These are phyloP conservation scores for Kockovaella imperatae DNA, from an alignment of 768 basidiomycete genomes.

Conservation along the genomic window DNA sequence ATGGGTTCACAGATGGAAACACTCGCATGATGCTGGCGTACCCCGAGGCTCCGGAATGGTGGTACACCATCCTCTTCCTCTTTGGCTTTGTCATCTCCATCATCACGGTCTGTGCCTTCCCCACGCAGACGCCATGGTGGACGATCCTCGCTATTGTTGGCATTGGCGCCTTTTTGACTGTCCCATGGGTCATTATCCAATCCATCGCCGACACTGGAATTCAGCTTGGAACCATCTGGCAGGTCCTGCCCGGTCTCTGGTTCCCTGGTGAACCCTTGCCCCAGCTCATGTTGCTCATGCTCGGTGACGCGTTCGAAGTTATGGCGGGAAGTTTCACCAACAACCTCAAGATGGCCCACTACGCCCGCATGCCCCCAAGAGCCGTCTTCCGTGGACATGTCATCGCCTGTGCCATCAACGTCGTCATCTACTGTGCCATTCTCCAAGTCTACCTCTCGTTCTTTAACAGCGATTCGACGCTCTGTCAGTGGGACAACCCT, in stretches of 20 bases:
- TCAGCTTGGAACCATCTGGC: neutral
- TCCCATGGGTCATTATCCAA: neutral
- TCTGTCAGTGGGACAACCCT: neutral
- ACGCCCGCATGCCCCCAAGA: neutral
- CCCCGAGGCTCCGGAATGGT: too few species aligned
- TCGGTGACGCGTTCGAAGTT: neutral
- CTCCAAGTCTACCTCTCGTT: neutral
- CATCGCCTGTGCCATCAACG: neutral
- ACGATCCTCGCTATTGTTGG: neutral
- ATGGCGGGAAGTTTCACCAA: neutral
- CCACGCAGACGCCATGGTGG: slow-evolving; percentile 1
- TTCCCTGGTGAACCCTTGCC: neutral
- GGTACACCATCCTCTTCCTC: neutral
- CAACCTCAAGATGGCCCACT: neutral
- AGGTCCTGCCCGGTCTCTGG: neutral
- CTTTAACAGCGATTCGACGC: neutral
- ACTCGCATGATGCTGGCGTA: neutral
- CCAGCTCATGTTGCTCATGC: neutral
- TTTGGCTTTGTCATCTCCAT: slow-evolving; percentile 1
- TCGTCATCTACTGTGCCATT: neutral
- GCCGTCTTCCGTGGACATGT: neutral
- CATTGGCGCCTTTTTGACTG: neutral
- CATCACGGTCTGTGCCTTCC: neutral
- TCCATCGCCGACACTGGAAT: neutral
- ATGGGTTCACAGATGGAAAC: neutral